These are phyloP conservation scores for Backusella mclennaniae DNA, from an alignment of 192 early-diverging fungal genomes.

Conservation along the genomic window DNA sequence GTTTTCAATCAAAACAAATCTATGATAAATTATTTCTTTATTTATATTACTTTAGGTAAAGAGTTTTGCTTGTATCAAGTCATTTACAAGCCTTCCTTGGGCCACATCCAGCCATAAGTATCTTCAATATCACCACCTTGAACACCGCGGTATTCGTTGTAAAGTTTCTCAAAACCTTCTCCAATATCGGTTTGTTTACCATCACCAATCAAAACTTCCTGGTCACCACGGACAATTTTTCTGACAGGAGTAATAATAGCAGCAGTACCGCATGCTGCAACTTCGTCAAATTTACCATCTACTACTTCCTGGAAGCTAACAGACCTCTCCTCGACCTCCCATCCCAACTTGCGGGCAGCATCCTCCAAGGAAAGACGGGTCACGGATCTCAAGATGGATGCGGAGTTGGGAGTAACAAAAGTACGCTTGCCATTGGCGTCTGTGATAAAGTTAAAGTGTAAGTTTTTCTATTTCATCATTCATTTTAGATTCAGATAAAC, in stretches of 20 bases:
- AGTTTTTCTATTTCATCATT: not conserved
- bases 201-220: conserved; percentile 39
- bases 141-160: conserved; percentile 58
- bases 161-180: conserved; percentile 54
- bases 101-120: conserved; percentile 70
- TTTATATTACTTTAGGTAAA: not conserved
- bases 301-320: conserved; percentile 58
- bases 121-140: conserved; percentile 64
- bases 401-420: conserved; percentile 69
- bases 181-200: conserved; percentile 47
- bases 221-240: conserved; percentile 58
- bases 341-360: conserved; percentile 61
- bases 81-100: conserved; percentile 55
- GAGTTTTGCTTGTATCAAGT: not conserved
- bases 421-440: conserved; percentile 38
- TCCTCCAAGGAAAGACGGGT: conserved; percentile 65
- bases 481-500: not conserved
- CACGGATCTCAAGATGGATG: conserved; percentile 61
- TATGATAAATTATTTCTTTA: not conserved
- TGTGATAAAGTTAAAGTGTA: not conserved
- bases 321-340: conserved; percentile 54
- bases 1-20: not conserved
- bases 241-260: conserved; percentile 73
- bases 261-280: conserved; percentile 73
- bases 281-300: conserved; percentile 59